Conservation (phyloP, 441 rosid genomes). For the Adansonia madagascariensis region DNA sequence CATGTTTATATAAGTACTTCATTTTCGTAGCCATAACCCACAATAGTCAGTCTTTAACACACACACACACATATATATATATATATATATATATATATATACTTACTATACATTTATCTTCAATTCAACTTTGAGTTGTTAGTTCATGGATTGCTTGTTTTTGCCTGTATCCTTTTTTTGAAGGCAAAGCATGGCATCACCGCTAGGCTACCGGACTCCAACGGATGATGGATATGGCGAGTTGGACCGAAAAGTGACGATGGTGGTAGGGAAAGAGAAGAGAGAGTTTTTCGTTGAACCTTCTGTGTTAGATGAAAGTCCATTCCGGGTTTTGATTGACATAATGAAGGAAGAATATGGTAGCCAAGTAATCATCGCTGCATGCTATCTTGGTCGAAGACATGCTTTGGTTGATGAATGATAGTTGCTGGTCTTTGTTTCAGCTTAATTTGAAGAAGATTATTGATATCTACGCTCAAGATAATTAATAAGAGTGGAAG, state of each 20-base stretch:
- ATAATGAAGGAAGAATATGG: conserved; percentile 27
- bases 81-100: not conserved
- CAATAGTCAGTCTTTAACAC: not conserved
- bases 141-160: conserved; percentile 68
- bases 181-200: conserved; percentile 42
- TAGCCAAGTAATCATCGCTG: conserved; percentile 29
- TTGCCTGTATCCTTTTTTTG: conserved; percentile 52
- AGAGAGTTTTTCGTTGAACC: conserved; percentile 70
- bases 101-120: not conserved
- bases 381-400: conserved; percentile 82
- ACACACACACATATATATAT: too few species aligned
- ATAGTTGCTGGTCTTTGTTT: conserved; percentile 60
- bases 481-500: conserved; percentile 30
- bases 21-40: not conserved
- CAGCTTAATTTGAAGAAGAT: conserved; percentile 71
- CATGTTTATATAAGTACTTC: not conserved
- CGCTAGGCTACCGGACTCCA: conserved; percentile 50
- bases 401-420: conserved; percentile 76
- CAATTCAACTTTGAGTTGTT: not conserved
- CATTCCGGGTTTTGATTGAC: conserved; percentile 66
- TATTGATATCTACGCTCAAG: conserved; percentile 69
- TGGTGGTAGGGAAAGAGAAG: conserved; percentile 76
- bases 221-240: conserved; percentile 34
- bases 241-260: conserved; percentile 47
- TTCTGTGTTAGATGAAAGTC: conserved; percentile 60